These are phyloP conservation scores for Apiotrichum gamsii DNA, from an alignment of 1,284 basidiomycete genomes.

Conservation along the genomic window DNA sequence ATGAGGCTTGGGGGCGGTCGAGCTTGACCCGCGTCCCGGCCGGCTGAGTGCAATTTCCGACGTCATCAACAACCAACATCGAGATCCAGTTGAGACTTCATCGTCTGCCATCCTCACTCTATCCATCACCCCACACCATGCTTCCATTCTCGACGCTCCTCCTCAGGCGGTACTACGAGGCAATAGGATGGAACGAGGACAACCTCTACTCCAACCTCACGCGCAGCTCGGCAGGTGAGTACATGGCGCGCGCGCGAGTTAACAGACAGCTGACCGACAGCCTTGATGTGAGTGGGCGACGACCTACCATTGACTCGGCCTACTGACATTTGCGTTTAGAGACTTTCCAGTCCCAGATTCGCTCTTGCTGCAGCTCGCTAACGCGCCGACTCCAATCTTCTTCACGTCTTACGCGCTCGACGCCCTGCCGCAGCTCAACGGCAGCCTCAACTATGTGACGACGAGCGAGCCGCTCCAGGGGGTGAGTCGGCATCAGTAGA, in stretches of 20 bases:
- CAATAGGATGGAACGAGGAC: slow-evolving; percentile 93
- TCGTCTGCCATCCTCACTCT: no score
- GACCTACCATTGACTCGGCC: not conserved
- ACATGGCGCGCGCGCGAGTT: no score
- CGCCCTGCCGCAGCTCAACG: slow-evolving; percentile 81
- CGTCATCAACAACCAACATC: no score
- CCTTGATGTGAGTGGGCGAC: slow-evolving; percentile 27
- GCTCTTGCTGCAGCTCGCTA: slow-evolving; percentile 64
- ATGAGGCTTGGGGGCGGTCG: no score
- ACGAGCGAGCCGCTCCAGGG: slow-evolving; percentile 73
- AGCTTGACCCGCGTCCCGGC: no score
- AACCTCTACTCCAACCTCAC: slow-evolving; percentile 88
- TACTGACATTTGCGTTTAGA: slow-evolving; percentile 12
- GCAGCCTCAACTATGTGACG: slow-evolving; percentile 90
- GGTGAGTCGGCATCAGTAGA: no score
- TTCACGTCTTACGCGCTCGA: slow-evolving; percentile 87
- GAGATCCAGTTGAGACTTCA: no score
- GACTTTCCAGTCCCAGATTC: slow-evolving; percentile 42
- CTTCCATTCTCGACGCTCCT: slow-evolving; percentile 71
- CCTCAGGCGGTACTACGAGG: slow-evolving; percentile 77
- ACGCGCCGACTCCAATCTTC: slow-evolving; percentile 82
- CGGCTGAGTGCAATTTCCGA: no score
- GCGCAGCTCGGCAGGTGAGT: slow-evolving; percentile 73
- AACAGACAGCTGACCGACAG: slow-evolving; percentile 38
- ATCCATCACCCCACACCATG: slow-evolving; percentile 18